Base-by-base conservation (phyloP, 495 filamentous ascomycete genomes). In the Opeltia flavorubescens region DNA sequence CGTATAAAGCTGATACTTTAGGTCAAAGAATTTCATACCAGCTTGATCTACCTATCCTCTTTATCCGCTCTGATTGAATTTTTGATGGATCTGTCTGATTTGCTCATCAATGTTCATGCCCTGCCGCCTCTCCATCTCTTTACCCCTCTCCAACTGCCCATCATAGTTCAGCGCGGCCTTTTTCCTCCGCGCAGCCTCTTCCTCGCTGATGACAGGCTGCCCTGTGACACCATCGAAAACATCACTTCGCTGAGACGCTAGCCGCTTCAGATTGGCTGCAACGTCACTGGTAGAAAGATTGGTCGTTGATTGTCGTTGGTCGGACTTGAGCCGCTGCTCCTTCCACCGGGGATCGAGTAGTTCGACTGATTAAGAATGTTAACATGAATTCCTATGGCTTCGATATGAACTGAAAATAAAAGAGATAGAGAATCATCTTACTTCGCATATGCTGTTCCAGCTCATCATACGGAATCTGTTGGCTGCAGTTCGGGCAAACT, bases 341-440 rank as follows among this genome's bases (percentile, higher is more conserved):
- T 93, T 91, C 91, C 93, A 98, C 28, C 82, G 77, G 0, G 91
- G 89, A 59, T 96, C 91, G 42, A 98, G 78, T 12, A 96, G 74
- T 62, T 98, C 91, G 60, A 95, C 75, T 77, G 50, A 38, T 4
- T 24, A 5, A n/a, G 9, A 44, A 24, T 34, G 24, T 48, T 48
- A 54, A 50, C 17, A 51, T 38, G n/a, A 27, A 18, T 20, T 46
- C 29, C n/a, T 20, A 38, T 13, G n/a, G n/a, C n/a, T n/a, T n/a
- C n/a, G n/a, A n/a, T 12, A 13, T 5, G 42, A 26, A 13, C 18
- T 25, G 42, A 23, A 50, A 28, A 29, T 38, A 23, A 23, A 43
- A 26, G 20, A 13, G 28, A 48, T 38, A 30, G 21, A 27, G 41
- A 17, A 9, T 39, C 25, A 31, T 59, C 66, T 60, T 69, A 80